Percentiles rank a stretch among this genome's conserved stretches.
Evolutionary conservation across 2,329 filamentous ascomycete genomes (phyloP).

Genomic region (Diaporthe citri): DNA sequence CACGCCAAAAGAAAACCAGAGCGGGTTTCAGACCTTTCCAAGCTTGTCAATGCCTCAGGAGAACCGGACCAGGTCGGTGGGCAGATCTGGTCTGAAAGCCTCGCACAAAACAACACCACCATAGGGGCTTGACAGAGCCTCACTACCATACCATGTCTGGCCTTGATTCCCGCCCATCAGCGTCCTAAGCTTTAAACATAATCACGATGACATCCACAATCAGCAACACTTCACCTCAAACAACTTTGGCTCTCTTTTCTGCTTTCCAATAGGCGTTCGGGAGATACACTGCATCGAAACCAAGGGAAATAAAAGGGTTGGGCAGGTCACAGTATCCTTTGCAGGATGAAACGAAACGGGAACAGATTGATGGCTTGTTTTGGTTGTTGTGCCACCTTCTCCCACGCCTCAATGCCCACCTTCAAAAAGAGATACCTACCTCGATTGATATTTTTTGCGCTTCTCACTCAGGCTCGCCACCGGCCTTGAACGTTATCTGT

Average conservation of each 20-base stretch:
- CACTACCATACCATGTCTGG: background rate
- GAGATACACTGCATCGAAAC: slow-evolving; percentile 25
- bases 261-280: slow-evolving; percentile 31
- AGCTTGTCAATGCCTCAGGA: background rate
- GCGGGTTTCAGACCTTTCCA: background rate
- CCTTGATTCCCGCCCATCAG: background rate
- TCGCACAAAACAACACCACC: background rate
- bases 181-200: background rate
- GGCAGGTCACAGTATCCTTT: background rate
- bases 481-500: slow-evolving; percentile 7
- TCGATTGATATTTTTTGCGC: background rate
- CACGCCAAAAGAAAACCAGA: background rate
- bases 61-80: background rate
- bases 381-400: slow-evolving; percentile 1
- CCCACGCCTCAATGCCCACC: background rate
- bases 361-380: background rate
- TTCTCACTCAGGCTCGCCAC: background rate
- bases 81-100: background rate
- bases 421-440: slow-evolving; percentile 36
- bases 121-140: background rate
- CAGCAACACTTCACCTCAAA: background rate
- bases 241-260: background rate
- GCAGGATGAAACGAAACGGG: slow-evolving; percentile 9
- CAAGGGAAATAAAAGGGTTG: slow-evolving; percentile 17
- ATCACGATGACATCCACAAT: background rate